Evolutionary conservation across 371 early-diverging fungal genomes (phyloP).

Genomic region (Rhizopus arrhizus): DNA sequence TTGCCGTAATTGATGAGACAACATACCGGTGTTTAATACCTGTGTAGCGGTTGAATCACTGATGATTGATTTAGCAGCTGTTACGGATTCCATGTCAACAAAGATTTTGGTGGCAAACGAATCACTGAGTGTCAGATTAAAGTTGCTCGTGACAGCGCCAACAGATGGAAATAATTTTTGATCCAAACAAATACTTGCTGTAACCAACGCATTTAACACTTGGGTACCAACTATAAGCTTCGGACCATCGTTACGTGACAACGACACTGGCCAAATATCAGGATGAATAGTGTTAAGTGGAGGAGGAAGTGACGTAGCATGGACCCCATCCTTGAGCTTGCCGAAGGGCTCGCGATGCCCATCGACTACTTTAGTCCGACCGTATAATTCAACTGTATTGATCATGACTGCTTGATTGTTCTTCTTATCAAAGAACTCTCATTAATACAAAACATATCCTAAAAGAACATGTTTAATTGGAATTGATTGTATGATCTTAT

Average conservation of each 20-base stretch:
- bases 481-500: too few species aligned
- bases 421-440: too few species aligned
- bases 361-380: constrained; percentile 22
- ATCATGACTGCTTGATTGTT: constrained; percentile 28
- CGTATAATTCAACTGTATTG: constrained; percentile 34
- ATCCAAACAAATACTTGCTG: constrained; percentile 15
- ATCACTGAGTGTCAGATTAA: neutral
- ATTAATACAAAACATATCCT: too few species aligned
- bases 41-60: too few species aligned
- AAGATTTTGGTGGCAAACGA: neutral
- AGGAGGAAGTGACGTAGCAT: constrained; percentile 6
- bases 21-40: neutral
- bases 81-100: too few species aligned
- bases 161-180: constrained; percentile 1
- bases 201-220: constrained; percentile 13
- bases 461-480: too few species aligned
- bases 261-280: constrained; percentile 14
- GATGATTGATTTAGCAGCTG: too few species aligned
- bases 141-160: constrained; percentile 7
- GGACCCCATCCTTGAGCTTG: constrained; percentile 5
- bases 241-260: constrained; percentile 5
- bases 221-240: constrained; percentile 18
- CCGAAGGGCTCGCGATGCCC: constrained; percentile 15
- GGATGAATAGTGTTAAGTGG: constrained; percentile 2
- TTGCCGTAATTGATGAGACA: constrained; percentile 12